These are phyloP conservation scores for Pseudoneurospora amorphoporcata DNA, from an alignment of 495 filamentous ascomycete genomes.

Conservation along the genomic window DNA sequence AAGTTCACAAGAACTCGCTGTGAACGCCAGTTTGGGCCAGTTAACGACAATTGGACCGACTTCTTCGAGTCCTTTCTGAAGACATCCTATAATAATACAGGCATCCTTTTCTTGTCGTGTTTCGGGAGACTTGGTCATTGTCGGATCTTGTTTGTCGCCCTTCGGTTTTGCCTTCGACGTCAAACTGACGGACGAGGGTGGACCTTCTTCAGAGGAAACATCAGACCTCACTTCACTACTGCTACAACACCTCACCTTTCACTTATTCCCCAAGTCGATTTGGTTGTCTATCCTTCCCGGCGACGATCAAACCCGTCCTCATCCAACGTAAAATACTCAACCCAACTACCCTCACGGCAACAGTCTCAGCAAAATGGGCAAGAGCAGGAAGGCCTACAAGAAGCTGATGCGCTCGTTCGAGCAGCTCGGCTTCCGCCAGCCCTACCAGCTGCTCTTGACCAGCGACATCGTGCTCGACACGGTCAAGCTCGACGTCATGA, in stretches of 20 bases:
- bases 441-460: constrained; percentile 72
- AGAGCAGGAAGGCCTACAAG: constrained; percentile 88
- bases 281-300: neutral
- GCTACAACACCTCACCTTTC: neutral
- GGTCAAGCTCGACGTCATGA: constrained; percentile 65
- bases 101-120: neutral
- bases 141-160: neutral
- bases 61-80: neutral
- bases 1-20: neutral
- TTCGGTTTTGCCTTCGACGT: neutral
- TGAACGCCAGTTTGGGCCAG: neutral
- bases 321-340: neutral
- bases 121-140: neutral
- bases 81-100: too few relatives aligned
- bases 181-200: neutral
- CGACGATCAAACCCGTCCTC: neutral
- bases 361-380: constrained; percentile 40
- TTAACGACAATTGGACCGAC: neutral
- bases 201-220: neutral
- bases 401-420: constrained; percentile 84
- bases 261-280: neutral
- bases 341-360: neutral
- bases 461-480: constrained; percentile 25
- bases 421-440: constrained; percentile 61
- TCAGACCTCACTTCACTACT: neutral